Conservation (phyloP, 768 basidiomycete genomes). For the Boletus eberwhitei region DNA sequence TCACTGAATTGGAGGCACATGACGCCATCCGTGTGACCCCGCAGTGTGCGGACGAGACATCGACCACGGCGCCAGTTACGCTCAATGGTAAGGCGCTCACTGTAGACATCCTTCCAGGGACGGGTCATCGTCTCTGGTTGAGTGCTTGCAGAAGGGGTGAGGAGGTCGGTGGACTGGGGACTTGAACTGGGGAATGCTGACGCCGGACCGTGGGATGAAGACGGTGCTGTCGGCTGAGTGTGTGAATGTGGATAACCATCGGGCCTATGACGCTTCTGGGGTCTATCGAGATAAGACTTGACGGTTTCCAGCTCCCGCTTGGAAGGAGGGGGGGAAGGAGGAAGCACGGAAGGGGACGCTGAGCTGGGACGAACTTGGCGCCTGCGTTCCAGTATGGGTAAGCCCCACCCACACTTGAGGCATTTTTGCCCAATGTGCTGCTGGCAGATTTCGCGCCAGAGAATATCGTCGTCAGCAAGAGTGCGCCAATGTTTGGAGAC, state of each 20-base stretch:
- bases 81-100: conserved; percentile 93
- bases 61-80: conserved; percentile 96
- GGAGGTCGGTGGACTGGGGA: conserved; percentile 14
- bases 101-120: conserved; percentile 98
- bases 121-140: conserved; percentile 52
- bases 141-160: conserved; percentile 33
- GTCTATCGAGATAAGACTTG: conserved; percentile 30
- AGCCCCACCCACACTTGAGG: conserved; percentile 94
- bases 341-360: conserved; percentile 35
- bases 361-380: conserved; percentile 44
- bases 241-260: not conserved
- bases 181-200: conserved; percentile 1
- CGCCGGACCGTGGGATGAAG: conserved; percentile 16
- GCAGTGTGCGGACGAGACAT: conserved; percentile 77
- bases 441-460: conserved; percentile 96
- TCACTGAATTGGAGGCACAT: conserved; percentile 97
- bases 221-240: not conserved
- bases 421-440: conserved; percentile 98
- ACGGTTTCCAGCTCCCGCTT: conserved; percentile 43
- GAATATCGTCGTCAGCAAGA: conserved; percentile 91
- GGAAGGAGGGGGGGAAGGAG: conserved; percentile 25
- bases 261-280: conserved; percentile 50
- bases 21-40: conserved; percentile 93
- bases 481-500: conserved; percentile 80
- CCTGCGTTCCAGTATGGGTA: conserved; percentile 84